phyloP scores from a whole-genome alignment of 495 filamentous ascomycete genomes.

The Penicillium flavigenum region DNA sequence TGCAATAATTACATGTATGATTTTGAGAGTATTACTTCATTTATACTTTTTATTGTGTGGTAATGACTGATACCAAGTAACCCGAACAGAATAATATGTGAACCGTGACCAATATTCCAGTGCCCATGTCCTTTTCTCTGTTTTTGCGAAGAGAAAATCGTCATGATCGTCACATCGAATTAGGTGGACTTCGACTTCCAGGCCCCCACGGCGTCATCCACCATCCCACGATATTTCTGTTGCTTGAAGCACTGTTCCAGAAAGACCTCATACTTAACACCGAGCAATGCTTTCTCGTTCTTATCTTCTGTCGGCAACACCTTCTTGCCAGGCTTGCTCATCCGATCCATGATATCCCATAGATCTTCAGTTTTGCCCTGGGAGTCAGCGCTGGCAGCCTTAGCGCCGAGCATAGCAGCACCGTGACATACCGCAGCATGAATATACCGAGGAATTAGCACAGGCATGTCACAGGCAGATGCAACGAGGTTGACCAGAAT shows the following conservation, averaged over 20 bases:
- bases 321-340: constrained; percentile 89
- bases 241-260: constrained; percentile 64
- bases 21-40: neutral
- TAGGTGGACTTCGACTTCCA: constrained; percentile 31
- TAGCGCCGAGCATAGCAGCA: constrained; percentile 94
- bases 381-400: constrained; percentile 76
- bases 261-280: constrained; percentile 78
- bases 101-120: neutral
- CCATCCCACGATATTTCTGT: constrained; percentile 57
- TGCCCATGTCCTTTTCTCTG: neutral
- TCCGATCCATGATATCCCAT: constrained; percentile 96
- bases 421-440: constrained; percentile 96
- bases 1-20: neutral
- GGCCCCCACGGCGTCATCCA: constrained; percentile 58
- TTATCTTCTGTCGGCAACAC: constrained; percentile 67
- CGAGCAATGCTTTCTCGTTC: constrained; percentile 74
- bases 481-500: constrained; percentile 89
- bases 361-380: constrained; percentile 80
- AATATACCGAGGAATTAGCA: constrained; percentile 86
- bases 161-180: neutral
- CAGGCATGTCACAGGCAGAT: constrained; percentile 85
- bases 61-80: constrained; percentile 11
- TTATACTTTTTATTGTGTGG: neutral
- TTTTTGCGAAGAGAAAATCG: neutral
- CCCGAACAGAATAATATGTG: neutral